Evolutionary conservation across 164 flowering plant species (phyloP).

Genomic region (Magnolia kwangsiensis): DNA sequence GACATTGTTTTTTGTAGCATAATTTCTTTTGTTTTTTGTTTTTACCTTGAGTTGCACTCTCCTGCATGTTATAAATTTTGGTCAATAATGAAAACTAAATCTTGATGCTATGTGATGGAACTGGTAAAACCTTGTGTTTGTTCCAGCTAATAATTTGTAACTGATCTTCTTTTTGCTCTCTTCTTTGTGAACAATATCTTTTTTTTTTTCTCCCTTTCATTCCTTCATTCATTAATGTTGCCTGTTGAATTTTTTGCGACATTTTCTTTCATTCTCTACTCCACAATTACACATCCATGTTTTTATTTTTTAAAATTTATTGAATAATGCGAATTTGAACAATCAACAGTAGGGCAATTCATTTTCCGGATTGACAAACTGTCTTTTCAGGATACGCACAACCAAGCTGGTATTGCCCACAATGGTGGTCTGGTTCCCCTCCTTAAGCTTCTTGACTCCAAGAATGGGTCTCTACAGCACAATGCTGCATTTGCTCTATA

Average conservation of each 20-base stretch:
- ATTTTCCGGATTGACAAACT: background rate
- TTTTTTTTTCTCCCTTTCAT: background rate
- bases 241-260: background rate
- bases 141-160: background rate
- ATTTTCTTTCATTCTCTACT: background rate
- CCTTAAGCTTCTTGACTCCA: constrained; percentile 91
- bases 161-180: background rate
- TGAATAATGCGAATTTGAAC: background rate
- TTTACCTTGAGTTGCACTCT: background rate
- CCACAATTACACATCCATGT: too few species aligned
- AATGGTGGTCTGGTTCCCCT: constrained; percentile 79
- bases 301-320: too few species aligned
- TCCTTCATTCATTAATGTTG: background rate
- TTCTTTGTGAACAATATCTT: background rate
- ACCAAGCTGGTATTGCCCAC: constrained; percentile 96
- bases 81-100: background rate
- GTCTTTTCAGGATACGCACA: constrained; percentile 68
- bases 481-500: constrained; percentile 99
- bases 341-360: background rate
- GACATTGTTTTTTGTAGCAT: too few species aligned
- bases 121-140: background rate
- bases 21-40: too few species aligned
- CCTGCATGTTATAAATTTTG: background rate
- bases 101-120: background rate
- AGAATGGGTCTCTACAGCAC: constrained; percentile 92